Base-by-base conservation (phyloP, 257 asterid genomes). In the Nemophila menziesii region DNA sequence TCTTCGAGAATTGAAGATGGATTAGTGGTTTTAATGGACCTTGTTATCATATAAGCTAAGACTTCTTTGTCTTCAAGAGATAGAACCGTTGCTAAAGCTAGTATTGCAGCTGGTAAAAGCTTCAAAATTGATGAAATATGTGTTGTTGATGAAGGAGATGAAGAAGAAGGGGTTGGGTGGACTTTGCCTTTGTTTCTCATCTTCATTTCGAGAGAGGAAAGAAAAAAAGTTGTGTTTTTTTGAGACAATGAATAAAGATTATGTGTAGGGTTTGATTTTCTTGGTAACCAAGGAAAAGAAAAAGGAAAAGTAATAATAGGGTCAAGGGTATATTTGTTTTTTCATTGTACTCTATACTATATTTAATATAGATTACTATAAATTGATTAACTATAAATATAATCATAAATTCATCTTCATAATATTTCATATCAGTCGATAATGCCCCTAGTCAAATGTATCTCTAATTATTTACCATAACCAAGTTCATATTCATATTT, bases 101-200 rank as follows among this genome's bases (percentile, higher is more conserved):
- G 55, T 58, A 84, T 70, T 42, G 75, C 78, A 26, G 90, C 67
- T 5, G 93, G 95, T 16, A 80, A 45, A 8, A 80, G 79, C 1
- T 56, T 62, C 1, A 84, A 54, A 0, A 80, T 72, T 9, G 36
- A 29, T 2, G 36, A 29, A 29, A 5, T 7, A 2, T 4, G 33
- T 24, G 33, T 24, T 9, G 36, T 7, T 1, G 36, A 4, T 3
- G 74, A 45, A 0, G 72, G 23, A 1, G 80, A 44, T 1, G 70
- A 48, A 6, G 82, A 48, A 0, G 92, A 33, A 13, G 66, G 74
- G 14, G 72, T 72, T 24, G 92, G 92, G 19, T 83, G 92, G 19
- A 83, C 78, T 69, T 71, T 82, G 60, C 86, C 90, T 64, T 75
- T 75, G 79, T 65, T 71, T 71, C 80, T 71, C 82, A 74, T 77